Conservation (phyloP, 208 protist species). For the Trypanosoma boissoni region DNA sequence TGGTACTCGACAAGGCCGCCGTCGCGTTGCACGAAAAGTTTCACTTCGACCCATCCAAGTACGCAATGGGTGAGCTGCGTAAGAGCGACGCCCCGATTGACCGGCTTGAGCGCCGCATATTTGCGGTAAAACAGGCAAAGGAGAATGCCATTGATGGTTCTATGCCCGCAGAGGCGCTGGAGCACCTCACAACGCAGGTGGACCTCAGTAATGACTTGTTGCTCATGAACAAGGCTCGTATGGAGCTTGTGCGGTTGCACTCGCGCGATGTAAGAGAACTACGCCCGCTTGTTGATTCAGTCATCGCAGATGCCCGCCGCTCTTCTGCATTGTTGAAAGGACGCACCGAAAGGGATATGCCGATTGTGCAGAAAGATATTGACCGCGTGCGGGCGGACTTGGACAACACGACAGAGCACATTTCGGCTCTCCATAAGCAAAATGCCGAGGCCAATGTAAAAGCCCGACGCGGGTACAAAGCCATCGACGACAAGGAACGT, state of each 20-base stretch:
- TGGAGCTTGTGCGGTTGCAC: constrained; percentile 60
- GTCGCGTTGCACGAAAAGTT: constrained; percentile 70
- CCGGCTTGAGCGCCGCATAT: constrained; percentile 55
- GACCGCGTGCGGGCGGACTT: constrained; percentile 25
- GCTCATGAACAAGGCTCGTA: constrained; percentile 77
- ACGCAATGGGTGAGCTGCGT: constrained; percentile 54
- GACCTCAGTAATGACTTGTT: constrained; percentile 82
- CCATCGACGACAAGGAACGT: constrained; percentile 43
- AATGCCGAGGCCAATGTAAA: constrained; percentile 35
- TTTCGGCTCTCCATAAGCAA: constrained; percentile 31
- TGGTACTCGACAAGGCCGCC: constrained; percentile 51
- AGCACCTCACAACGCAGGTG: constrained; percentile 67
- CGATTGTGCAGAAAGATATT: constrained; percentile 55
- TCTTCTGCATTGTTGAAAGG: constrained; percentile 32
- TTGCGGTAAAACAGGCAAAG: constrained; percentile 47
- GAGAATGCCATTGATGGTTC: constrained; percentile 58
- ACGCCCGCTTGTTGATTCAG: constrained; percentile 32
- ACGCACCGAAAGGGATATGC: constrained; percentile 38
- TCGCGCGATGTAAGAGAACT: constrained; percentile 56
- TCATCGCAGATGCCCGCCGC: constrained; percentile 54
- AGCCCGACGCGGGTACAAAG: constrained; percentile 24
- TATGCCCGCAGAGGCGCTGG: constrained; percentile 53
- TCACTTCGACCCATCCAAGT: constrained; percentile 67
- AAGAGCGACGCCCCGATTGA: constrained; percentile 57
- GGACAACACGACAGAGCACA: constrained; percentile 23